Evolutionary conservation across 2,329 filamentous ascomycete genomes (phyloP).

Genomic region (Dactylellina leptospora): DNA sequence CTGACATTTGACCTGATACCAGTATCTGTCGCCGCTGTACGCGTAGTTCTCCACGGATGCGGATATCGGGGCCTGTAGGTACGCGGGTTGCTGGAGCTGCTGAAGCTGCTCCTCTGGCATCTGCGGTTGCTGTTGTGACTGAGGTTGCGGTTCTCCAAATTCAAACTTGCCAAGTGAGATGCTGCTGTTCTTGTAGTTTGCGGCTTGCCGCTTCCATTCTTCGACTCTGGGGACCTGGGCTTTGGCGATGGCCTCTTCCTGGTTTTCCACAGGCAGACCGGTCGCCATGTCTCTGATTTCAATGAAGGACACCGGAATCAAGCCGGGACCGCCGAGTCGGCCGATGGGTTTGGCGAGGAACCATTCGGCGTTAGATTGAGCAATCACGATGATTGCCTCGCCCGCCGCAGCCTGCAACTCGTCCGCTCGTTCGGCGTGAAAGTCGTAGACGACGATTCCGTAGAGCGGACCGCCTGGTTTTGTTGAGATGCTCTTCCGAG

Average conservation of each 20-base stretch:
- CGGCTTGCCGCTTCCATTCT: conserved; percentile 99
- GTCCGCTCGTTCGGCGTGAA: conserved; percentile 92
- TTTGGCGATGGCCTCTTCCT: conserved; percentile 82
- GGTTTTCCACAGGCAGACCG: conserved; percentile 80
- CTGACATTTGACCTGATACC: conserved; percentile 93
- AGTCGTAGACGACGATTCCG: conserved; percentile 96
- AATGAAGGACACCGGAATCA: conserved; percentile 96
- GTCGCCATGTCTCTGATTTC: conserved; percentile 94
- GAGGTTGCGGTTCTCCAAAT: conserved; percentile 64
- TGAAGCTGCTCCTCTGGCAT: no score
- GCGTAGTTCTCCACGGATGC: conserved; percentile 92
- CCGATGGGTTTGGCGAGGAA: conserved; percentile 99
- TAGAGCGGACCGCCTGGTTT: conserved; percentile 85
- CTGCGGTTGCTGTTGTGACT: no score
- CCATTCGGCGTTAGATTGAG: conserved; percentile 98
- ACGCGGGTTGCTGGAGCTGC: conserved; percentile 48
- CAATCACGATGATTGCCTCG: conserved; percentile 97
- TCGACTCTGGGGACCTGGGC: conserved; percentile 94
- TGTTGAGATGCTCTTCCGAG: conserved; percentile 58
- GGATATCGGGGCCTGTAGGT: conserved; percentile 76
- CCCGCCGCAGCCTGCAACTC: conserved; percentile 94
- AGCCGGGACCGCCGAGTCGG: conserved; percentile 87
- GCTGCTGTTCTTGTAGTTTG: conserved; percentile 98
- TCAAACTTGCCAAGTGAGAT: conserved; percentile 95
- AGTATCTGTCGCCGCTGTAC: conserved; percentile 97